These are phyloP conservation scores for Begonia fuchsioides DNA, from an alignment of 306 rosid genomes.

Conservation along the genomic window DNA sequence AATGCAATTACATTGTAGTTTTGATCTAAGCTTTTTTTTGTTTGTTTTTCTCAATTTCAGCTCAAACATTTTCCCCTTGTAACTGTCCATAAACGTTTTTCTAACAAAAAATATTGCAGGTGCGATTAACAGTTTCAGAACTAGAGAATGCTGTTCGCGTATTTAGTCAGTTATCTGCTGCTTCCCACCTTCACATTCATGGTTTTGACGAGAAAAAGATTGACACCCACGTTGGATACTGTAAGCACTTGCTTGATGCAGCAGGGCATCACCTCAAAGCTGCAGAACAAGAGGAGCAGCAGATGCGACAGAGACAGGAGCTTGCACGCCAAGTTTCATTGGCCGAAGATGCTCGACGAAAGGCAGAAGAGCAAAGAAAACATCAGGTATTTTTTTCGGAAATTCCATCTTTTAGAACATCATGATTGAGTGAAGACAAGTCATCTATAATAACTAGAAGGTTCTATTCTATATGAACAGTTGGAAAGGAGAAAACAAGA, in stretches of 20 bases:
- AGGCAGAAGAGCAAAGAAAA: conserved; percentile 94
- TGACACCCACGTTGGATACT: conserved; percentile 94
- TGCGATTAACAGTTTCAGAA: conserved; percentile 76
- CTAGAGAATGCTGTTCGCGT: conserved; percentile 95
- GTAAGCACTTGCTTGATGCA: conserved; percentile 77
- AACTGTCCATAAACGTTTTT: conserved; percentile 1
- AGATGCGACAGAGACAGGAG: conserved; percentile 81
- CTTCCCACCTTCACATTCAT: conserved; percentile 92
- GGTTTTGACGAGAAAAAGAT: conserved; percentile 99
- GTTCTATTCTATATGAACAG: conserved; percentile 30
- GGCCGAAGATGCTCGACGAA: conserved; percentile 95
- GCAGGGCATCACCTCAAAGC: conserved; percentile 82
- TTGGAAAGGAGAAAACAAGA: conserved; percentile 93
- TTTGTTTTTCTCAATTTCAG: too few species aligned
- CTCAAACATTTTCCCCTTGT: background rate
- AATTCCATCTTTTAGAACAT: background rate
- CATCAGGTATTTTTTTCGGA: conserved; percentile 49
- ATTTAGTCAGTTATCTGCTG: conserved; percentile 95
- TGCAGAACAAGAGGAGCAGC: conserved; percentile 94
- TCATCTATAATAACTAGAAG: conserved; percentile 5
- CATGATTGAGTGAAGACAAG: background rate
- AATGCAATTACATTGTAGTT: too few species aligned
- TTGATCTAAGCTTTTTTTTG: too few species aligned
- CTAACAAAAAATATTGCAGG: conserved; percentile 31
- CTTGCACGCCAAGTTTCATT: conserved; percentile 82